Percentiles rank a stretch among this genome's conserved stretches.
Conservation (phyloP, 1,284 basidiomycete species). For the Ceratorhiza oryzae-sativae region DNA sequence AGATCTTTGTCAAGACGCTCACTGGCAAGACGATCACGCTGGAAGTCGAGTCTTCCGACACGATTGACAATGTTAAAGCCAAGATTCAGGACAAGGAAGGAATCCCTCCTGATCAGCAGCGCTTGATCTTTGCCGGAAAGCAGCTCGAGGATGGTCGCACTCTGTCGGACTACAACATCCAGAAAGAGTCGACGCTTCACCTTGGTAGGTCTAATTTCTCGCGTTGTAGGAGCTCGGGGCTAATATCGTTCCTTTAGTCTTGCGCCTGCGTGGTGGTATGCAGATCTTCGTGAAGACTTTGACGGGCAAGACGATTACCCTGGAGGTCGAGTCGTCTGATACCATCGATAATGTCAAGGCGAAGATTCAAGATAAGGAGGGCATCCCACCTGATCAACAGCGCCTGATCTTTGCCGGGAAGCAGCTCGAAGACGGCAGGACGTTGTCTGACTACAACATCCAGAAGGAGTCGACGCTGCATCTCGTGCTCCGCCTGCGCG, state of each 20-base stretch:
- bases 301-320: conserved; percentile 66
- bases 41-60: conserved; percentile 64
- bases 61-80: conserved; percentile 63
- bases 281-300: conserved; percentile 59
- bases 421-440: conserved; percentile 59
- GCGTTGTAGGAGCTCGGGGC: background rate
- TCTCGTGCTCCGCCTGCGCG: conserved; percentile 59
- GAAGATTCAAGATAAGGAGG: conserved; percentile 60
- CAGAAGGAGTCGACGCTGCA: conserved; percentile 66
- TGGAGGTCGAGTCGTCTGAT: conserved; percentile 64
- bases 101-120: conserved; percentile 56
- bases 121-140: conserved; percentile 56
- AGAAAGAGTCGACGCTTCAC: conserved; percentile 52
- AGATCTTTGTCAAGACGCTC: conserved; percentile 59
- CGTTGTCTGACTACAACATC: conserved; percentile 60
- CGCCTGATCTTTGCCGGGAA: conserved; percentile 65
- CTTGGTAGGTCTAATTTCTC: conserved; percentile 37
- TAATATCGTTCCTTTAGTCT: background rate
- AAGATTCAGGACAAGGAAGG: conserved; percentile 60
- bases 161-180: conserved; percentile 57
- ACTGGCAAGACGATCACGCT: conserved; percentile 68
- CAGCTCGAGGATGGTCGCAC: conserved; percentile 51
- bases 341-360: conserved; percentile 64
- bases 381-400: conserved; percentile 60
- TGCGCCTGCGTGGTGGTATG: conserved; percentile 55